A percentile compares a stretch with the other conserved stretches of the same genome.
phyloP scores from a whole-genome alignment of 495 filamentous ascomycete species.

The Aspergillus sclerotioniger region DNA sequence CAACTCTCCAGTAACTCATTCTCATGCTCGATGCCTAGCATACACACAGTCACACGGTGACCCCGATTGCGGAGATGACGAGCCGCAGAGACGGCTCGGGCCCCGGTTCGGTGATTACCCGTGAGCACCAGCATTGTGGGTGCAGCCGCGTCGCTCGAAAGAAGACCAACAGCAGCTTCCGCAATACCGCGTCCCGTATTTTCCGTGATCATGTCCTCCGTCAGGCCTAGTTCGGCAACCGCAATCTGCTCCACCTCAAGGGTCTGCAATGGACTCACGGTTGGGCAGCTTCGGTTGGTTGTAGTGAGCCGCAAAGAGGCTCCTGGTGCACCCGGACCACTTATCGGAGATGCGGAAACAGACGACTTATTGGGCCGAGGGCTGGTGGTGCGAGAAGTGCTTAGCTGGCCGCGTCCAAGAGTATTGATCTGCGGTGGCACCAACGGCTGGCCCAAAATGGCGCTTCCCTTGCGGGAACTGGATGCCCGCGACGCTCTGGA shows the following conservation, averaged over 20 bases:
- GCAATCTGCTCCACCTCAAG: conserved; percentile 88
- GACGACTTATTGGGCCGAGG: conserved; percentile 39
- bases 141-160: conserved; percentile 42
- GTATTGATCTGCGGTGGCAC: conserved; percentile 36
- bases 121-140: conserved; percentile 78
- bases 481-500: conserved; percentile 52
- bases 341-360: conserved; percentile 37
- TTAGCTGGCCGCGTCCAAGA: conserved; percentile 36
- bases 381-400: conserved; percentile 43
- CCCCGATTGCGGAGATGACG: conserved; percentile 82
- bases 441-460: conserved; percentile 39
- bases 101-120: conserved; percentile 84
- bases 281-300: conserved; percentile 71
- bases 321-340: conserved; percentile 30
- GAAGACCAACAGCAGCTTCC: conserved; percentile 67
- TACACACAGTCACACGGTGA: conserved; percentile 71
- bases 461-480: conserved; percentile 63
- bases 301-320: conserved; percentile 50
- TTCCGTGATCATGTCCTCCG: conserved; percentile 86
- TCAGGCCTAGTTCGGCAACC: conserved; percentile 76
- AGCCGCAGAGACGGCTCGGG: conserved; percentile 78
- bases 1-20: conserved; percentile 72
- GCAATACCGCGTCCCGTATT: conserved; percentile 87
- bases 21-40: conserved; percentile 77
- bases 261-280: conserved; percentile 80